Conservation (phyloP, 2,329 filamentous ascomycete genomes). For the Geosmithia flava region DNA sequence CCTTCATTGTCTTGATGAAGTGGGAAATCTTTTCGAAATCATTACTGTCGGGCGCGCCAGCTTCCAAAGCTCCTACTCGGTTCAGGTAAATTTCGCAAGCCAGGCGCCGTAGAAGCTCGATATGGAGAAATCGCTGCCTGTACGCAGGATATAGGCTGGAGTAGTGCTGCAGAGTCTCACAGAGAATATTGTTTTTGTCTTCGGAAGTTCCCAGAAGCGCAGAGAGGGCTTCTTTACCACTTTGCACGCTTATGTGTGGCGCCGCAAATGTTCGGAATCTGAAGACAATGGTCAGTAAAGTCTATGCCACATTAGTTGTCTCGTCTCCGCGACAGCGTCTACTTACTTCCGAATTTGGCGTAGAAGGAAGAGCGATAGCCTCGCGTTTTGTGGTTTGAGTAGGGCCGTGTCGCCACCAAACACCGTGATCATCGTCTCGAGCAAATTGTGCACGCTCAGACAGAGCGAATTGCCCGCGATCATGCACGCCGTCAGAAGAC, state of each 20-base stretch:
- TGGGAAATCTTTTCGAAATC: background rate
- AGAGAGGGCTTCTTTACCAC: too few relatives aligned
- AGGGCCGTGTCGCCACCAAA: conserved; percentile 10
- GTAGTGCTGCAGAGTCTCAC: background rate
- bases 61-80: background rate
- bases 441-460: conserved; percentile 10
- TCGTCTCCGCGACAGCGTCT: background rate
- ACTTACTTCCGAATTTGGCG: conserved; percentile 14
- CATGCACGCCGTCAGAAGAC: conserved; percentile 10
- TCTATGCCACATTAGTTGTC: background rate
- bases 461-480: conserved; percentile 14
- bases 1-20: conserved; percentile 1
- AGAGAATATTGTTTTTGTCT: too few relatives aligned
- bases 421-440: conserved; percentile 12
- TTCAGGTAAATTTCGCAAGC: conserved; percentile 3
- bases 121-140: background rate
- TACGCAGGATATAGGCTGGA: background rate
- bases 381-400: conserved; percentile 5
- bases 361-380: conserved; percentile 9
- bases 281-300: background rate
- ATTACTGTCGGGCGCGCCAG: background rate
- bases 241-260: too few relatives aligned
- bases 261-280: conserved; percentile 2
- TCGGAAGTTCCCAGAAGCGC: too few relatives aligned
- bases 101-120: background rate